A percentile compares a stretch with the other conserved stretches of the same genome.
These are phyloP conservation scores for Debaryomyces coudertii DNA, from an alignment of 1,139 yeast genomes.

Conservation along the genomic window DNA sequence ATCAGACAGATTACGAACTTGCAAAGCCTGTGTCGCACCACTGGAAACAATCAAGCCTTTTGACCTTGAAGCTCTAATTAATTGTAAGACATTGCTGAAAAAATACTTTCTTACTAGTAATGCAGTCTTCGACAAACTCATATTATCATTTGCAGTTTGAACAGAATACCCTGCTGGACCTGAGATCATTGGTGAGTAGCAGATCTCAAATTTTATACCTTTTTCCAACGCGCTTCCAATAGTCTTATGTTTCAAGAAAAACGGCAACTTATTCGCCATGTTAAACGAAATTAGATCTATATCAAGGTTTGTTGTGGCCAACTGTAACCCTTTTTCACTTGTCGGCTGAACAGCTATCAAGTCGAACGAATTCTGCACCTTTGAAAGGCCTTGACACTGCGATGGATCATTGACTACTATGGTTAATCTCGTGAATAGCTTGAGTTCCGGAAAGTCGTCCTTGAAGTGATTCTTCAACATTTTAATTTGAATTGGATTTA, in stretches of 20 bases:
- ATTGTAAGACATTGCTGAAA: slow-evolving; percentile 70
- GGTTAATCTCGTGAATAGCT: slow-evolving; percentile 73
- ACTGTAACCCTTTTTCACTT: slow-evolving; percentile 76
- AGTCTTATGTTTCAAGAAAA: slow-evolving; percentile 79
- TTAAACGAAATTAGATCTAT: slow-evolving; percentile 80
- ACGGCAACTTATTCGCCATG: slow-evolving; percentile 67
- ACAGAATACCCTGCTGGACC: slow-evolving; percentile 42
- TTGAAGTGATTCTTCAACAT: slow-evolving; percentile 24
- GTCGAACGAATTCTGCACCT: slow-evolving; percentile 68
- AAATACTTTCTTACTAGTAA: slow-evolving; percentile 54
- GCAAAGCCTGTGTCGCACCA: slow-evolving; percentile 66
- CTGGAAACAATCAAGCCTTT: slow-evolving; percentile 80
- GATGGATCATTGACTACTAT: slow-evolving; percentile 76
- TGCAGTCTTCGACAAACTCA: slow-evolving; percentile 21
- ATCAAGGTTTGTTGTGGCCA: slow-evolving; percentile 73
- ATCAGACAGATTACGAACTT: slow-evolving; percentile 68
- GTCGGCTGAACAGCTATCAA: slow-evolving; percentile 79
- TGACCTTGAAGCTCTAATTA: slow-evolving; percentile 81
- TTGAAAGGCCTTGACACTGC: slow-evolving; percentile 70
- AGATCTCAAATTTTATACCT: slow-evolving; percentile 82
- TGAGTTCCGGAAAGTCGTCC: slow-evolving; percentile 44
- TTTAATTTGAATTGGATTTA: slow-evolving; percentile 43
- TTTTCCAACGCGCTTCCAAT: slow-evolving; percentile 80
- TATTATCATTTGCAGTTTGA: slow-evolving; percentile 19
- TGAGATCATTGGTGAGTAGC: slow-evolving; percentile 59